Evolutionary conservation across 1,284 basidiomycete genomes (phyloP).

Genomic region (Pseudozyma hubeiensis): DNA sequence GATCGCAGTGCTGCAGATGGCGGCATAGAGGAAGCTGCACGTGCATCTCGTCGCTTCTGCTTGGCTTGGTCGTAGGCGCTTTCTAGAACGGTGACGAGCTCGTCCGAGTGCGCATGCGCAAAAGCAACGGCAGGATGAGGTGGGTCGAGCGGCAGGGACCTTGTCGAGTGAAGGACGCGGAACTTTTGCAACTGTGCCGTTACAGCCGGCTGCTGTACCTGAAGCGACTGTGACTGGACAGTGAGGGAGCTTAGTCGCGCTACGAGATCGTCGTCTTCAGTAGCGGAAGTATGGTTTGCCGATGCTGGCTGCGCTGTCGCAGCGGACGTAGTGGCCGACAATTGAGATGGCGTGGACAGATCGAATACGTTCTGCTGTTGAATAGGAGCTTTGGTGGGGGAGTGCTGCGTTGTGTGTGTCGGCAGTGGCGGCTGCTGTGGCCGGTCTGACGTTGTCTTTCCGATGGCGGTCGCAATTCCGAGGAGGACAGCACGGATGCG

Average conservation of each 20-base stretch:
- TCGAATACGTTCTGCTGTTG: not conserved
- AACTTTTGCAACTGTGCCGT: constrained; percentile 20
- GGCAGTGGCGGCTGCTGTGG: constrained; percentile 17
- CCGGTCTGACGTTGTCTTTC: constrained; percentile 17
- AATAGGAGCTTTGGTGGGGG: not conserved
- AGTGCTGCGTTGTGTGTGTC: constrained; percentile 4
- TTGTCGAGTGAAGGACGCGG: constrained; percentile 39
- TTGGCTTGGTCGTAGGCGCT: constrained; percentile 42
- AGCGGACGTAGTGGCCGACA: not conserved
- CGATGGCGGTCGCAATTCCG: constrained; percentile 55
- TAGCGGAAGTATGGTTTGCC: not conserved
- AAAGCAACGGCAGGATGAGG: constrained; percentile 52
- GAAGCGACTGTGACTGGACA: constrained; percentile 16
- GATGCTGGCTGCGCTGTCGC: constrained; percentile 1
- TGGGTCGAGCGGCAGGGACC: constrained; percentile 48
- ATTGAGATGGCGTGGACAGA: not conserved
- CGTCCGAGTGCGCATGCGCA: constrained; percentile 47
- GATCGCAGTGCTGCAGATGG: not conserved
- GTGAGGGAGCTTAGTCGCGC: constrained; percentile 45
- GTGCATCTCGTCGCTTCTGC: constrained; percentile 24
- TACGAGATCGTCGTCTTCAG: constrained; percentile 39
- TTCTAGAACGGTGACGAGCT: constrained; percentile 35
- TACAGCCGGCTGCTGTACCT: not conserved
- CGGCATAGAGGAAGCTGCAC: not conserved
- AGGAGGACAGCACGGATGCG: constrained; percentile 63